Percentiles rank a stretch among this genome's conserved stretches.
Conservation (phyloP, 192 early-diverging fungal species). For the Coemansia sp. region DNA sequence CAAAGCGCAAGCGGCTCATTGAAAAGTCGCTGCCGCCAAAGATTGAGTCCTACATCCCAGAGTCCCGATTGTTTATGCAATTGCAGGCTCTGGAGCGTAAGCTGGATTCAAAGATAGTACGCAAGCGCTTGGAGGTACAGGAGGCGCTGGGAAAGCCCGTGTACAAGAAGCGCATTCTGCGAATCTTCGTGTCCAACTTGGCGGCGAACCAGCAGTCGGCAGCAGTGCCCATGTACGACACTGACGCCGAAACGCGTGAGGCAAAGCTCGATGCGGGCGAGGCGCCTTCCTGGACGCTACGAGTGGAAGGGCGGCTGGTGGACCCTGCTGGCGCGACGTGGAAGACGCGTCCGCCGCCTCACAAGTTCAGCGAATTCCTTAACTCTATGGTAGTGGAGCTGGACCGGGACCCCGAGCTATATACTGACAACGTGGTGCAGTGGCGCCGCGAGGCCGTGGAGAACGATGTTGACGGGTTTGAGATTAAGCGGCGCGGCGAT, state of each 20-base stretch:
- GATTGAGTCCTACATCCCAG: slow-evolving; percentile 90
- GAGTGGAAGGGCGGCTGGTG: slow-evolving; percentile 84
- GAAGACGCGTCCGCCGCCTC: slow-evolving; percentile 58
- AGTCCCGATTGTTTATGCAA: slow-evolving; percentile 85
- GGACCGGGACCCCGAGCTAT: slow-evolving; percentile 73
- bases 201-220: slow-evolving; percentile 68
- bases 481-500: slow-evolving; percentile 91
- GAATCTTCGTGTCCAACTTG: slow-evolving; percentile 90
- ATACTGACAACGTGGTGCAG: slow-evolving; percentile 62
- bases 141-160: slow-evolving; percentile 77
- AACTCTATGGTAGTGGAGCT: slow-evolving; percentile 82
- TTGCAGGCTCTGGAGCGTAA: slow-evolving; percentile 84
- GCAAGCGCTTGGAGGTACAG: slow-evolving; percentile 88
- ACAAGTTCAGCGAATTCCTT: slow-evolving; percentile 88
- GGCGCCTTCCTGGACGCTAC: slow-evolving; percentile 87
- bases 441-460: slow-evolving; percentile 43
- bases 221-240: slow-evolving; percentile 12
- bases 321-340: slow-evolving; percentile 65
- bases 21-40: slow-evolving; percentile 56
- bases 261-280: slow-evolving; percentile 47
- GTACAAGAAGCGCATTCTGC: slow-evolving; percentile 73
- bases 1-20: slow-evolving; percentile 47
- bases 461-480: slow-evolving; percentile 74
- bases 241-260: slow-evolving; percentile 17
- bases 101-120: slow-evolving; percentile 85